These are phyloP conservation scores for Alnus glutinosa DNA, from an alignment of 306 rosid species.

Conservation along the genomic window DNA sequence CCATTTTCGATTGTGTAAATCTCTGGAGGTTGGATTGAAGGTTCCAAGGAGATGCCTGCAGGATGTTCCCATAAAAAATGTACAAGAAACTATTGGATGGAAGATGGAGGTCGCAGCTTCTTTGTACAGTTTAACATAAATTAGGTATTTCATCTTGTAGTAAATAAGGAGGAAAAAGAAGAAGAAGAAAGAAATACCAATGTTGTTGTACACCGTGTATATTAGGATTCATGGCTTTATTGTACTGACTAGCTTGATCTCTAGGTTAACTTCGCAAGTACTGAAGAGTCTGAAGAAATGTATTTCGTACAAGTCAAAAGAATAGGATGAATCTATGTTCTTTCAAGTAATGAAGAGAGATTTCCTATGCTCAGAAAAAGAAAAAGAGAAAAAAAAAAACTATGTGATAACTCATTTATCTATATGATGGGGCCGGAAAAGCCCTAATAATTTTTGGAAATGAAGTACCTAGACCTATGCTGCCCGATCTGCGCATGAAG, in stretches of 20 bases:
- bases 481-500: no score
- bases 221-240: slow-evolving; percentile 32
- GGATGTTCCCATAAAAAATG: slow-evolving; percentile 30
- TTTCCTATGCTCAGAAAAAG: no score
- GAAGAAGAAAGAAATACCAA: slow-evolving; percentile 20
- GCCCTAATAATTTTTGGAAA: no score
- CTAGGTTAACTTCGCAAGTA: slow-evolving; percentile 27
- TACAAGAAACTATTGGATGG: slow-evolving; percentile 25
- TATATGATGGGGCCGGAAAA: no score
- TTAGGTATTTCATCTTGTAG: slow-evolving; percentile 33
- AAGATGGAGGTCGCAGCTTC: slow-evolving; percentile 34
- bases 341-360: no score
- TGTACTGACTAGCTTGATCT: slow-evolving; percentile 26
- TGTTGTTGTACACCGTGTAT: slow-evolving; percentile 47
- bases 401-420: no score
- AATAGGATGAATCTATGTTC: neutral
- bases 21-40: slow-evolving; percentile 52
- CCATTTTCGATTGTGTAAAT: slow-evolving; percentile 22
- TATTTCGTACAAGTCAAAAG: neutral
- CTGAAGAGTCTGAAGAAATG: slow-evolving; percentile 10
- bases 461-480: no score
- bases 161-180: slow-evolving; percentile 15
- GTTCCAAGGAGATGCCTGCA: slow-evolving; percentile 38
- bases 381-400: no score
- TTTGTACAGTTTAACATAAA: slow-evolving; percentile 62